phyloP scores from a whole-genome alignment of 192 early-diverging fungal species.

The Tieghemiomyces parasiticus region DNA sequence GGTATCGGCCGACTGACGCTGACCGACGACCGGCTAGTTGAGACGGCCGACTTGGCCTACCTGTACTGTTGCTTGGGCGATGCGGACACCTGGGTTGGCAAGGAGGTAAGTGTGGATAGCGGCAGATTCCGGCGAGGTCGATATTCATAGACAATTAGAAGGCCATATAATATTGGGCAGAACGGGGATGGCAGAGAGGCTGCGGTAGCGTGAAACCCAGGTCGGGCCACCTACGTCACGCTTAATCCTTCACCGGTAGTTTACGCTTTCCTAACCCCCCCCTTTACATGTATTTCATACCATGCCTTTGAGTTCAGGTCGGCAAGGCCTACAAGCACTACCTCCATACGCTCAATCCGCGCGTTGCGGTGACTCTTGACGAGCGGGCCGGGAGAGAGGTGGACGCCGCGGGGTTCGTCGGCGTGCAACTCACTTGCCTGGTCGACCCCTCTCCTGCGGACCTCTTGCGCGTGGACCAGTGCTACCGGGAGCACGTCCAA shows the following conservation, averaged over 20 bases:
- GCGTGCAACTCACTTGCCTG: neutral
- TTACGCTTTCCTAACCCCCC: neutral
- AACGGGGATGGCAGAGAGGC: neutral
- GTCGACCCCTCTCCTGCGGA: neutral
- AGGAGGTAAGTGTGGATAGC: neutral
- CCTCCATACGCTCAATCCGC: constrained; percentile 1
- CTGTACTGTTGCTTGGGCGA: constrained; percentile 39
- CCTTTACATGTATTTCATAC: too few species aligned
- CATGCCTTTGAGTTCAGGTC: too few species aligned
- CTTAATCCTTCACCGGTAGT: neutral
- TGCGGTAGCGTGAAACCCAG: neutral
- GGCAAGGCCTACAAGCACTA: neutral
- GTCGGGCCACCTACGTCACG: neutral
- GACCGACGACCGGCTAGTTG: constrained; percentile 40
- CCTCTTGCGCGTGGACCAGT: neutral
- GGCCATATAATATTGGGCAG: neutral
- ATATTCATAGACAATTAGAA: neutral
- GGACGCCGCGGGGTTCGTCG: neutral
- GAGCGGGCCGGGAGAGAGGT: neutral
- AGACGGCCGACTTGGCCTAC: constrained; percentile 46
- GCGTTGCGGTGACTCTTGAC: neutral
- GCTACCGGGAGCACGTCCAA: neutral
- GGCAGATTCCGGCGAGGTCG: neutral
- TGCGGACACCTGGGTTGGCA: neutral
- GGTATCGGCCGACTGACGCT: constrained; percentile 68